These are phyloP conservation scores for Xylaria telfairii DNA, from an alignment of 495 filamentous ascomycete species.

Conservation along the genomic window DNA sequence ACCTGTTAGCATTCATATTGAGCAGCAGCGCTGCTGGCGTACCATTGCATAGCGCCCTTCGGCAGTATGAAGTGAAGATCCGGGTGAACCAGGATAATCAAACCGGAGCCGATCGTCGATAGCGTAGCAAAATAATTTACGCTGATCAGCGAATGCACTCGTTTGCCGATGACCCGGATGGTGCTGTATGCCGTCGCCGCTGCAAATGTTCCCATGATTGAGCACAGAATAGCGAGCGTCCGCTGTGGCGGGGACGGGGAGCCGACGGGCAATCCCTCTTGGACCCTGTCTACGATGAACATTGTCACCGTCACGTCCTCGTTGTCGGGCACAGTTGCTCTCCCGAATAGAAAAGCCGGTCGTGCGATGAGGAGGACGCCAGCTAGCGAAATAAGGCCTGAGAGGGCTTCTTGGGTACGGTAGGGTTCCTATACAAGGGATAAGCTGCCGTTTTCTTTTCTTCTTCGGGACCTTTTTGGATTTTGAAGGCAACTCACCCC, in stretches of 20 bases:
- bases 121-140: constrained; percentile 79
- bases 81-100: constrained; percentile 43
- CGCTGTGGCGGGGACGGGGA: constrained; percentile 67
- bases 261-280: constrained; percentile 32
- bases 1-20: neutral
- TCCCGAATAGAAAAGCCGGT: constrained; percentile 60
- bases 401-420: constrained; percentile 70
- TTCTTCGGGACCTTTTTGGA: neutral
- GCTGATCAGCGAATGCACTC: constrained; percentile 77
- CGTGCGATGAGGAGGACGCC: constrained; percentile 82
- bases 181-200: constrained; percentile 74
- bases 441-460: neutral
- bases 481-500: constrained; percentile 34
- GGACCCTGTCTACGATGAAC: constrained; percentile 36
- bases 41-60: constrained; percentile 65
- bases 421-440: constrained; percentile 61
- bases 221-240: constrained; percentile 67
- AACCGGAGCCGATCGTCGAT: constrained; percentile 61
- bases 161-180: constrained; percentile 77
- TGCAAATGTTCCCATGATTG: constrained; percentile 74
- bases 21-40: neutral
- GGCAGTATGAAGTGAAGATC: constrained; percentile 69
- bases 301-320: constrained; percentile 16
- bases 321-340: constrained; percentile 5
- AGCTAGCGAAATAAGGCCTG: constrained; percentile 69